Conservation (phyloP, 768 basidiomycete species). For the Trametes punicea region DNA sequence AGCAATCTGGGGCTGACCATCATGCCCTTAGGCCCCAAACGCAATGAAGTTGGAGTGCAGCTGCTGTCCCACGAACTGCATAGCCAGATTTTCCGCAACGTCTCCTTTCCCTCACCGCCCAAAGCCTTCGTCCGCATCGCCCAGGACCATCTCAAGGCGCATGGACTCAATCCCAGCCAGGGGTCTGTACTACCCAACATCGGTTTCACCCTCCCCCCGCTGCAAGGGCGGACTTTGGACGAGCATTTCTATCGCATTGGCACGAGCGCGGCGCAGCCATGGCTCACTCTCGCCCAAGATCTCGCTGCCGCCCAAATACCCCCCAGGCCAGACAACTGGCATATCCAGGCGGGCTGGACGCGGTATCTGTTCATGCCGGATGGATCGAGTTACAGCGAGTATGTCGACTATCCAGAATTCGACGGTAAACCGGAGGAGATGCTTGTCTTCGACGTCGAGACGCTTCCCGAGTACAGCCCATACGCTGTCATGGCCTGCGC, state of each 20-base stretch:
- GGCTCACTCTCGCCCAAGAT: conserved; percentile 62
- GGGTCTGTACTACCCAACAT: conserved; percentile 80
- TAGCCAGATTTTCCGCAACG: conserved; percentile 74
- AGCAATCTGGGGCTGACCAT: neutral
- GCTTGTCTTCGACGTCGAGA: conserved; percentile 93
- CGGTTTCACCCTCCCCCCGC: conserved; percentile 74
- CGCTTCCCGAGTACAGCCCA: conserved; percentile 76
- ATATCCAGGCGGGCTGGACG: conserved; percentile 81
- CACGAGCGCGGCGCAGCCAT: conserved; percentile 64
- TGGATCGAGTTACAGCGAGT: conserved; percentile 74
- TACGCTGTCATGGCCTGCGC: conserved; percentile 90
- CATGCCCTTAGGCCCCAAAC: conserved; percentile 43
- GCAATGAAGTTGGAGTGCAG: conserved; percentile 92
- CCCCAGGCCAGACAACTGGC: conserved; percentile 54
- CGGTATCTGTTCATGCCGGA: conserved; percentile 70
- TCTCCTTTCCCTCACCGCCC: conserved; percentile 60
- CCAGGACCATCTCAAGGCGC: conserved; percentile 72
- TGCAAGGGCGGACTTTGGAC: conserved; percentile 78
- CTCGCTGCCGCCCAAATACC: conserved; percentile 56
- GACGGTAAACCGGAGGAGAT: conserved; percentile 63
- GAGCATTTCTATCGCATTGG: conserved; percentile 91
- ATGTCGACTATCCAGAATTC: conserved; percentile 64
- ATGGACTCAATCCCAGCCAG: conserved; percentile 76
- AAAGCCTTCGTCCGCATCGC: conserved; percentile 69
- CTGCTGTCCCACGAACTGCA: conserved; percentile 82